Conservation (phyloP, 2,329 filamentous ascomycete genomes). For the Phoma sp. region DNA sequence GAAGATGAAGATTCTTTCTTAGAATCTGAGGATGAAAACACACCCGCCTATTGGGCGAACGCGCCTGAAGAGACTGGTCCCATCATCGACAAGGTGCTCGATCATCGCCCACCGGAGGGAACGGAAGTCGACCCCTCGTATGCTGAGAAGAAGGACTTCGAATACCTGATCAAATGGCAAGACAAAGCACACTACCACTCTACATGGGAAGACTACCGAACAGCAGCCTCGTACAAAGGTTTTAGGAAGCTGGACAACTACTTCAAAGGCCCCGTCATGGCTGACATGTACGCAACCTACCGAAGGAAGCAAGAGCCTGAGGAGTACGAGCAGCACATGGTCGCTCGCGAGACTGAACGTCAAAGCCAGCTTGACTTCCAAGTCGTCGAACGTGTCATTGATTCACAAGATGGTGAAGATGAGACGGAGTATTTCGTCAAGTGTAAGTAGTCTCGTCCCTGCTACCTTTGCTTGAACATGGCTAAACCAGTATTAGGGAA, state of each 20-base stretch:
- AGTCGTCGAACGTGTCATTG: slow-evolving; percentile 91
- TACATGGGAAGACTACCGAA: slow-evolving; percentile 86
- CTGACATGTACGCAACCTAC: slow-evolving; percentile 72
- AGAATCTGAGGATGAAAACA: slow-evolving; percentile 66
- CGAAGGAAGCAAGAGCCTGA: slow-evolving; percentile 71
- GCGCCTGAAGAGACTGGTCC: slow-evolving; percentile 78
- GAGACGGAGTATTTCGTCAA: slow-evolving; percentile 92
- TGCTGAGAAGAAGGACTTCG: slow-evolving; percentile 74
- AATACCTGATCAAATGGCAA: slow-evolving; percentile 96
- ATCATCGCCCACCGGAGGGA: slow-evolving; percentile 79
- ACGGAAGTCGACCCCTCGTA: slow-evolving; percentile 45
- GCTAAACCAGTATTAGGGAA: slow-evolving; percentile 62
- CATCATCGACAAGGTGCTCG: slow-evolving; percentile 88
- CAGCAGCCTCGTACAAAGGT: slow-evolving; percentile 78
- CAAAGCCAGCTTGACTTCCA: slow-evolving; percentile 90
- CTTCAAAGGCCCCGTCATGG: slow-evolving; percentile 79
- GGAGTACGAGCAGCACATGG: slow-evolving; percentile 89
- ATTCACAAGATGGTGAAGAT: slow-evolving; percentile 77
- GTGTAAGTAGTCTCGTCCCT: slow-evolving; percentile 60
- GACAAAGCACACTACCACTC: slow-evolving; percentile 93
- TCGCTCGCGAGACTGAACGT: slow-evolving; percentile 90
- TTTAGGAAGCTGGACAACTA: slow-evolving; percentile 94
- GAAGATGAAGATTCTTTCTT: slow-evolving; percentile 64
- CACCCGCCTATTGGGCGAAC: slow-evolving; percentile 72
- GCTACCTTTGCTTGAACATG: slow-evolving; percentile 18